Evolutionary conservation across 148 eudicot species (phyloP), one percentile per base, ranked within the genome.

Genomic region (Silene latifolia): DNA sequence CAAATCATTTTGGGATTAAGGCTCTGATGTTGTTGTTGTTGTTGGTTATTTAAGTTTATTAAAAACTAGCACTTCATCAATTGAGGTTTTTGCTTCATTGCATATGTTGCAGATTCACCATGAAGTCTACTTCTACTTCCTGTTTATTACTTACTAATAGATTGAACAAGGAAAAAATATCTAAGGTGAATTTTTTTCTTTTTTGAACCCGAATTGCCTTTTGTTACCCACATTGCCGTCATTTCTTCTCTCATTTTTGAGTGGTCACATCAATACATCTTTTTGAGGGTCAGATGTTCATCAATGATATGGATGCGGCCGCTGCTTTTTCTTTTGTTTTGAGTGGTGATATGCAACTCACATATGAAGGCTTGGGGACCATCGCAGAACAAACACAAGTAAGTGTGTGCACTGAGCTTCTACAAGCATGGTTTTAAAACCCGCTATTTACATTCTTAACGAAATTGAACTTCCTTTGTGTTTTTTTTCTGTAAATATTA

Each of bases 311-410:
- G 82, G 92, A 90, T 86, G 94, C 85, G 74, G 74, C 63, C 79
- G 79, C 80, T 80, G 97, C 96, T 29, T 92, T 92, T 77, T 76
- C 83, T 39, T 95, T 82, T 85, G 89, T 83, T 60, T 85, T 90
- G 29, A 74, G 84, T 79, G 82, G 86, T 70, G 82, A 83, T 61
- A 69, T 69, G 51, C 63, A 75, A 51, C 76, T 75, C 80, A 85
- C 81, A 66, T 84, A 82, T 78, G 67, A 81, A 56, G 93, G 96
- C 66, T 71, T 82, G 66, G 81, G 67, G 82, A 86, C 84, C 75
- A 79, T 92, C 77, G 84, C 83, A 48, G 88, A 71, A 82, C 89
- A 85, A 86, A 88, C 80, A 27, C 99, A 92, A 84, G 99, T 95
- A 85, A 82, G 93, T 82, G 74, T 70, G 61, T 51, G 24, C 2